A percentile compares a stretch with the other conserved stretches of the same genome.
Evolutionary conservation across 306 rosid genomes (phyloP).

Genomic region (Cicer arietinum): DNA sequence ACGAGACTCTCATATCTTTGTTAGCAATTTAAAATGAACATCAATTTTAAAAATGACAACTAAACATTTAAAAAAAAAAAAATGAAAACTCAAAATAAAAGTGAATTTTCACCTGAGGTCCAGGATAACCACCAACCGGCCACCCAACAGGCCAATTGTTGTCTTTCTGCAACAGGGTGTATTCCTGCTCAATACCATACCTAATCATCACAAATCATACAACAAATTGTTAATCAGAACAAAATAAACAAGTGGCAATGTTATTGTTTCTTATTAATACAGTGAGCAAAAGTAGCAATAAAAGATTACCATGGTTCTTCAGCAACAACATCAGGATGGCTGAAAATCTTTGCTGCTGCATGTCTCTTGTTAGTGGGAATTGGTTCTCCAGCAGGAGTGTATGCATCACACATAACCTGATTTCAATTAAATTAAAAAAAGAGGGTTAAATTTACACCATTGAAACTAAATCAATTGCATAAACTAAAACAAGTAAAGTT

Average conservation of each 20-base stretch:
- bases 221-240: slow-evolving; percentile 1
- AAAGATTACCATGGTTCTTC: slow-evolving; percentile 59
- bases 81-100: neutral
- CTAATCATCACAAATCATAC: slow-evolving; percentile 49
- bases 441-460: neutral
- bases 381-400: slow-evolving; percentile 70
- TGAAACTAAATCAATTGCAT: neutral
- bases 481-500: neutral
- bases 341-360: slow-evolving; percentile 64
- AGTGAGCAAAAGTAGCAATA: neutral
- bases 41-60: neutral
- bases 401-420: slow-evolving; percentile 68
- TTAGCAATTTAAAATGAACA: too few species aligned
- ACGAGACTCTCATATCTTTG: too few species aligned
- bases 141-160: slow-evolving; percentile 69
- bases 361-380: slow-evolving; percentile 70
- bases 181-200: slow-evolving; percentile 85
- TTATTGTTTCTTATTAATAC: neutral
- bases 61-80: neutral
- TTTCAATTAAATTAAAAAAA: neutral
- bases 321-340: slow-evolving; percentile 61
- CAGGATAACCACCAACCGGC: slow-evolving; percentile 72
- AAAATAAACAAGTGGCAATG: neutral
- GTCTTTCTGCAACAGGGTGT: slow-evolving; percentile 66
- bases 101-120: slow-evolving; percentile 56